Percentiles rank a stretch among this genome's conserved stretches.
Evolutionary conservation across 345 rosid genomes (phyloP).

Genomic region (Euphorbia pulcherrima): DNA sequence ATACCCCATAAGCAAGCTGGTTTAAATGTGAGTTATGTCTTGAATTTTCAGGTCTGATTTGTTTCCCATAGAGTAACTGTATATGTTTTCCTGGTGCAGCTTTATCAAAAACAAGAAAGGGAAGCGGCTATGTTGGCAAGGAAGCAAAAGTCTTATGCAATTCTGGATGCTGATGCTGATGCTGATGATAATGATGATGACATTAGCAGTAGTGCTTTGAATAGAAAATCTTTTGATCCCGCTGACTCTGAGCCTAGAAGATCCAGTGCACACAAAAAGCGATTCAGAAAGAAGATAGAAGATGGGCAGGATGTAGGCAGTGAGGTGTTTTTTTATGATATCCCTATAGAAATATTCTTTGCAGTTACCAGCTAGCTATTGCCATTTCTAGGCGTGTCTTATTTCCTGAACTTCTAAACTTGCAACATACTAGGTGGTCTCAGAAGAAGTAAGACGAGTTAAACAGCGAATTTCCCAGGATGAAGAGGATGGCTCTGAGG

Average conservation of each 20-base stretch:
- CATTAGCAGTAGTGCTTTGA: constrained; percentile 19
- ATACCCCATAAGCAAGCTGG: constrained; percentile 48
- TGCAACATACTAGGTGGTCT: constrained; percentile 48
- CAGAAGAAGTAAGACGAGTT: constrained; percentile 45
- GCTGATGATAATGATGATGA: constrained; percentile 38
- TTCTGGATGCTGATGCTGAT: constrained; percentile 84
- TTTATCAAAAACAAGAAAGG: constrained; percentile 75
- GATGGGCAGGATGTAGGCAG: constrained; percentile 63
- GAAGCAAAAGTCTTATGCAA: constrained; percentile 61
- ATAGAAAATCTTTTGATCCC: constrained; percentile 26
- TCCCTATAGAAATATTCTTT: constrained; percentile 14
- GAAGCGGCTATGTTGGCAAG: constrained; percentile 76
- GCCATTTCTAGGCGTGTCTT: constrained; percentile 17
- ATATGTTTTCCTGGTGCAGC: constrained; percentile 30
- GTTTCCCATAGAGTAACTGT: background rate
- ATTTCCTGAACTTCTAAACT: constrained; percentile 7
- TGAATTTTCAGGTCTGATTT: background rate
- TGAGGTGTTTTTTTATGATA: constrained; percentile 48
- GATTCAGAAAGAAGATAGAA: constrained; percentile 79
- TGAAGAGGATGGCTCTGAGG: constrained; percentile 61
- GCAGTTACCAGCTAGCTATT: constrained; percentile 21
- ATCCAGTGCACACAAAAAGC: constrained; percentile 48
- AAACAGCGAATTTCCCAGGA: constrained; percentile 52
- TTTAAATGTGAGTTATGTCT: constrained; percentile 49
- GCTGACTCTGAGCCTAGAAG: constrained; percentile 40